These are phyloP conservation scores for Vitis hybrid DNA, from an alignment of 177 flowering plant genomes.

Conservation along the genomic window DNA sequence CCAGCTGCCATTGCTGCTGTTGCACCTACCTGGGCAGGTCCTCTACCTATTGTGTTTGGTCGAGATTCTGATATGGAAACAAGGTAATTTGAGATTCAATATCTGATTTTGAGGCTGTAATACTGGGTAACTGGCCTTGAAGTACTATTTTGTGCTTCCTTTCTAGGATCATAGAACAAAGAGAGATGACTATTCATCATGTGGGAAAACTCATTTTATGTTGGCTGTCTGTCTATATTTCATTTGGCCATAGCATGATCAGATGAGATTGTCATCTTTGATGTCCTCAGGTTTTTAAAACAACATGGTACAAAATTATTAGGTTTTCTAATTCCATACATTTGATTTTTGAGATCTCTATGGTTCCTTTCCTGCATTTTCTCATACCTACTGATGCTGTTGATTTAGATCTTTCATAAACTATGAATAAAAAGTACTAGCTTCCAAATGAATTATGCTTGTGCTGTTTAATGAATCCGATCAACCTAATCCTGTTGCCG, in stretches of 20 bases:
- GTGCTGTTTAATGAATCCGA: neutral
- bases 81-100: conserved; percentile 42
- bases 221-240: neutral
- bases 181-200: neutral
- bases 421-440: neutral
- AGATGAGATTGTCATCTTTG: neutral
- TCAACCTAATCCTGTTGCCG: neutral
- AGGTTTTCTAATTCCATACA: neutral
- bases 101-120: neutral
- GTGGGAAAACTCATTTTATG: neutral
- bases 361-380: neutral
- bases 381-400: neutral
- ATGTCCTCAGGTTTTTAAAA: neutral
- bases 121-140: neutral
- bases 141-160: neutral
- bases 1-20: conserved; percentile 86
- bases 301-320: neutral
- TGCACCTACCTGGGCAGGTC: conserved; percentile 98
- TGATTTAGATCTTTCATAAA: neutral
- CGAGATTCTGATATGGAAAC: conserved; percentile 84
- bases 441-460: neutral
- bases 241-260: neutral
- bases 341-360: neutral
- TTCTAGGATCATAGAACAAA: neutral
- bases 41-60: conserved; percentile 94